phyloP scores from a whole-genome alignment of 768 basidiomycete genomes.

The Boletus bicolor region DNA sequence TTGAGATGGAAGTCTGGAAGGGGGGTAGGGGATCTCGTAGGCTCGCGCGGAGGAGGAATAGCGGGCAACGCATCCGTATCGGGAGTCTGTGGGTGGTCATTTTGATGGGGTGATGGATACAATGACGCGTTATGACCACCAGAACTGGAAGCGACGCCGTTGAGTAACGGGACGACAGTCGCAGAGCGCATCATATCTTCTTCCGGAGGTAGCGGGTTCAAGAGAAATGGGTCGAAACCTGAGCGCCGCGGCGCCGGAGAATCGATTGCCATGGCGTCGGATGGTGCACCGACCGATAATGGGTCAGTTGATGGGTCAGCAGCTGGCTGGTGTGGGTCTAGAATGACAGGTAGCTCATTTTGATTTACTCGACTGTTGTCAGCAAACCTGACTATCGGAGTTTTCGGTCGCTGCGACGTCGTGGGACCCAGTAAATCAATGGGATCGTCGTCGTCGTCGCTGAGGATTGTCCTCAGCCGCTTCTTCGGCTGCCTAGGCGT shows the following conservation, averaged over 20 bases:
- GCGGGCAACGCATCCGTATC: constrained; percentile 23
- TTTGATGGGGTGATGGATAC: constrained; percentile 9
- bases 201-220: constrained; percentile 48
- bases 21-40: constrained; percentile 64
- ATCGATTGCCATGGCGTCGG: constrained; percentile 40
- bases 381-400: constrained; percentile 51
- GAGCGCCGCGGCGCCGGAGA: constrained; percentile 28
- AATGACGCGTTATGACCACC: neutral
- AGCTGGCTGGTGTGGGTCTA: constrained; percentile 6
- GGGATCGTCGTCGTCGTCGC: constrained; percentile 48
- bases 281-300: neutral
- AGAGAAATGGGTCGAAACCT: constrained; percentile 50
- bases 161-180: constrained; percentile 26
- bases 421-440: constrained; percentile 37
- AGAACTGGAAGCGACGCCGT: constrained; percentile 17
- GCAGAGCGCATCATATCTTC: constrained; percentile 22
- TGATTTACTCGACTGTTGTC: constrained; percentile 25
- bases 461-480: constrained; percentile 44
- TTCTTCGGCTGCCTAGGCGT: constrained; percentile 47
- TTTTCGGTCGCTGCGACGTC: constrained; percentile 32
- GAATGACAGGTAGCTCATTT: constrained; percentile 14
- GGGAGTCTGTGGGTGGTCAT: constrained; percentile 11
- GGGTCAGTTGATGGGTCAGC: neutral
- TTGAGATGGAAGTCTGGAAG: constrained; percentile 77
- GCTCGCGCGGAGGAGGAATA: constrained; percentile 30